Evolutionary conservation across 371 early-diverging fungal species (phyloP).

Genomic region (Mortierella sp.): DNA sequence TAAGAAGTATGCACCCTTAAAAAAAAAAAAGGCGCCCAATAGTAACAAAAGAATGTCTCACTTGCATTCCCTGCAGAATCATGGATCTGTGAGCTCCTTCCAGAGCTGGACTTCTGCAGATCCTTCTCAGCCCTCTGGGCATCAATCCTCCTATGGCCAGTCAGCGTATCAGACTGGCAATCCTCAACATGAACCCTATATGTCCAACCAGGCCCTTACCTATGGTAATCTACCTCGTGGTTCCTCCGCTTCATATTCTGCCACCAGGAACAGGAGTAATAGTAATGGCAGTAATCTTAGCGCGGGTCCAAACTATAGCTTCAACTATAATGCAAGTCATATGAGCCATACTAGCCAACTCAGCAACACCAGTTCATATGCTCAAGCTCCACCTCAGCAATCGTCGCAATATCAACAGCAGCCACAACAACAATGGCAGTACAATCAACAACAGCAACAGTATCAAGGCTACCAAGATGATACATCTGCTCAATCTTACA

Average conservation of each 20-base stretch:
- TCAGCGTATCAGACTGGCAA: neutral
- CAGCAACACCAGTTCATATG: conserved; percentile 21
- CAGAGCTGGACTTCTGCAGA: conserved; percentile 39
- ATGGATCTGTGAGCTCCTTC: conserved; percentile 29
- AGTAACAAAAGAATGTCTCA: too few species aligned
- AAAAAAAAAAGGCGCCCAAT: too few species aligned
- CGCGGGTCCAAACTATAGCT: neutral
- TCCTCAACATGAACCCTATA: neutral
- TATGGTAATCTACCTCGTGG: conserved; percentile 16
- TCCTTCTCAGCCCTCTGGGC: neutral
- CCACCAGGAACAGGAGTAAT: conserved; percentile 33
- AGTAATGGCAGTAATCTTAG: conserved; percentile 42
- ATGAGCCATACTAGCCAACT: conserved; percentile 31
- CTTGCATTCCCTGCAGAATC: conserved; percentile 18
- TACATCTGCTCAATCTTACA: conserved; percentile 7
- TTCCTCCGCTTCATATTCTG: conserved; percentile 10
- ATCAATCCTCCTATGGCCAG: conserved; percentile 11
- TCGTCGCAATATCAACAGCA: conserved; percentile 13
- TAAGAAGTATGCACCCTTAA: neutral
- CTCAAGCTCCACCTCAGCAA: conserved; percentile 6
- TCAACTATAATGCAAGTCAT: conserved; percentile 21
- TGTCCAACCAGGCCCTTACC: neutral
- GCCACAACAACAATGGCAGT: conserved; percentile 13
- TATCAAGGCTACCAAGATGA: conserved; percentile 10
- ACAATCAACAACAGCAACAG: conserved; percentile 17